These are phyloP conservation scores for Tieghemostelium lacteum DNA, from an alignment of 78 protist genomes.

Conservation along the genomic window DNA sequence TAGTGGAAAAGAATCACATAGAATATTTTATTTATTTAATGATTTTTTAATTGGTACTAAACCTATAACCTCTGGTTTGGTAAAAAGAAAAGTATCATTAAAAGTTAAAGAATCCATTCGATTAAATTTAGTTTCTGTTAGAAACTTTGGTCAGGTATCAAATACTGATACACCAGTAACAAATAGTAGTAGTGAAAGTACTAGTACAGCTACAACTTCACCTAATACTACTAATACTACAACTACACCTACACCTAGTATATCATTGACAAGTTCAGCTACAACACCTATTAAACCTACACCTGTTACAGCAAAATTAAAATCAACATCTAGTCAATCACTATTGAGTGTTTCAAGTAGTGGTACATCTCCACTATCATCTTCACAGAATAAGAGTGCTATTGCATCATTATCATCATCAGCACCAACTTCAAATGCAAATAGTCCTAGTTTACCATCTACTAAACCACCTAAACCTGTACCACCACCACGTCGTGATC, in stretches of 20 bases:
- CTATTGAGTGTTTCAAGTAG: not conserved
- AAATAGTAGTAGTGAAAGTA: not conserved
- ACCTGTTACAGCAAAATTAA: not conserved
- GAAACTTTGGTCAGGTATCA: not conserved
- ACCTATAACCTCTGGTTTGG: slow-evolving; percentile 60
- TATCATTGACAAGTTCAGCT: not conserved
- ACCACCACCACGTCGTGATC: not conserved
- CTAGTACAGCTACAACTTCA: not conserved
- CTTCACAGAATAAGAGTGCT: not conserved
- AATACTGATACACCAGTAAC: not conserved
- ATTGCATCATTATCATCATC: not conserved
- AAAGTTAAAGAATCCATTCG: slow-evolving; percentile 73
- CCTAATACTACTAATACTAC: not conserved
- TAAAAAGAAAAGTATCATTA: slow-evolving; percentile 32
- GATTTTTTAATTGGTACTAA: slow-evolving; percentile 66
- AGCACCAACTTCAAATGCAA: not conserved
- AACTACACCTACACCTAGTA: not conserved
- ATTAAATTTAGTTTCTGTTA: slow-evolving; percentile 50
- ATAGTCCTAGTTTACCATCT: not conserved
- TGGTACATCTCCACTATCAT: not conserved
- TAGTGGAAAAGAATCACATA: slow-evolving; percentile 63
- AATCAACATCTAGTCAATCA: not conserved
- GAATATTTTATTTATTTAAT: slow-evolving; percentile 58
- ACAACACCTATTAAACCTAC: not conserved
- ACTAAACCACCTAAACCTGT: not conserved